Evolutionary conservation across 192 early-diverging fungal species (phyloP).

Genomic region (Umbelopsis ramanniana): DNA sequence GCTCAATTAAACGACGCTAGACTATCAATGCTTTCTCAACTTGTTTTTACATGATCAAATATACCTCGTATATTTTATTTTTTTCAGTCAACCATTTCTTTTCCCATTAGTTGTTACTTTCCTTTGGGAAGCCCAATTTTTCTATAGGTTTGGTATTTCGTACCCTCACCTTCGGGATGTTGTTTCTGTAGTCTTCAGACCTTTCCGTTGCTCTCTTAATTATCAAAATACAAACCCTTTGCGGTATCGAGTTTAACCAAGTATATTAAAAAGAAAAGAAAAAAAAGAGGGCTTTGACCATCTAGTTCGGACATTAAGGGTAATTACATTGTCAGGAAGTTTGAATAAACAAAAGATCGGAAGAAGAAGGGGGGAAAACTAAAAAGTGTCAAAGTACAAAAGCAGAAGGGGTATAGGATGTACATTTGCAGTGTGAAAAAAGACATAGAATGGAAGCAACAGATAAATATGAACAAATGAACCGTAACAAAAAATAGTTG

Average conservation of each 20-base stretch:
- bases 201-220: background rate
- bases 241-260: background rate
- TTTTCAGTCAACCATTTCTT: background rate
- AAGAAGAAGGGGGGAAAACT: background rate
- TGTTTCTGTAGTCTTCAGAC: background rate
- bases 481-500: background rate
- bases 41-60: background rate
- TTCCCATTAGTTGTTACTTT: background rate
- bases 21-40: too few species aligned
- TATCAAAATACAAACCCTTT: background rate
- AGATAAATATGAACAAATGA: slow-evolving; percentile 13
- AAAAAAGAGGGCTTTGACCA: background rate
- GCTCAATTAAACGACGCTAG: too few species aligned
- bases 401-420: slow-evolving; percentile 3
- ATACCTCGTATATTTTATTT: background rate
- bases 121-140: background rate
- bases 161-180: background rate
- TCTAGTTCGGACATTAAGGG: background rate
- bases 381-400: background rate
- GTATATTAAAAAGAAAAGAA: background rate
- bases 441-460: background rate
- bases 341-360: background rate
- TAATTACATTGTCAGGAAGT: background rate
- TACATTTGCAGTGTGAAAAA: slow-evolving; percentile 1
- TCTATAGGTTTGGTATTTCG: background rate